Evolutionary conservation across 441 rosid genomes (phyloP).

Genomic region (Theobroma grandiflorum): DNA sequence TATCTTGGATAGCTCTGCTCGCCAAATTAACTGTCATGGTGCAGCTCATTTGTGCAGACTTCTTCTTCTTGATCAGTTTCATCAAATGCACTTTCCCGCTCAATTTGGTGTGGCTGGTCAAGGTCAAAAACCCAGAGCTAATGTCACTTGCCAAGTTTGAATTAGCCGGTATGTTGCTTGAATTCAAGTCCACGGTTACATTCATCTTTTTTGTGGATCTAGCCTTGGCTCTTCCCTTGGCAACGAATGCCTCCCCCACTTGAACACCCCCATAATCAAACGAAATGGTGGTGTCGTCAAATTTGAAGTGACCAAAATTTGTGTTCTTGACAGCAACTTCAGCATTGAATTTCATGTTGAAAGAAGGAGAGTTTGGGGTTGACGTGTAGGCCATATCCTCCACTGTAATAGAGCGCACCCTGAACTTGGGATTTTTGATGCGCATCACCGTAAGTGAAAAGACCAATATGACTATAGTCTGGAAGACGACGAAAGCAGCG

Average conservation of each 20-base stretch:
- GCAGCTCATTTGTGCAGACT: conserved; percentile 21
- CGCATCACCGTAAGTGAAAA: conserved; percentile 19
- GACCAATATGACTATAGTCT: conserved; percentile 18
- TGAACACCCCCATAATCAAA: conserved; percentile 36
- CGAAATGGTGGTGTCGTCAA: conserved; percentile 32
- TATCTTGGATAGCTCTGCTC: not conserved
- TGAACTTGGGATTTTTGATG: conserved; percentile 16
- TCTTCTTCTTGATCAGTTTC: conserved; percentile 24
- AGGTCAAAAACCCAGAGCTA: conserved; percentile 49
- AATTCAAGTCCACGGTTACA: conserved; percentile 34
- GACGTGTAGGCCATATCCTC: conserved; percentile 36
- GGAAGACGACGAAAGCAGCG: conserved; percentile 9
- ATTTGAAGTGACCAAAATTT: conserved; percentile 64
- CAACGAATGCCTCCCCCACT: conserved; percentile 51
- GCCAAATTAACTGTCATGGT: not conserved
- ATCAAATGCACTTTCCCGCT: conserved; percentile 53
- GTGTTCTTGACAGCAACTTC: conserved; percentile 54
- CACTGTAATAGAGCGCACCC: not conserved
- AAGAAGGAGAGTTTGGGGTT: conserved; percentile 26
- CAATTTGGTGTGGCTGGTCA: conserved; percentile 47
- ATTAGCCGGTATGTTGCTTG: conserved; percentile 21
- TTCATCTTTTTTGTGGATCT: conserved; percentile 44
- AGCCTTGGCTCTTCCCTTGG: conserved; percentile 42
- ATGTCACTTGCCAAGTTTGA: conserved; percentile 38
- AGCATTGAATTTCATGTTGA: conserved; percentile 46